Percentiles rank a stretch among this genome's conserved stretches.
Evolutionary conservation across 148 eudicot species (phyloP).

Genomic region (Nepenthes gracilis): DNA sequence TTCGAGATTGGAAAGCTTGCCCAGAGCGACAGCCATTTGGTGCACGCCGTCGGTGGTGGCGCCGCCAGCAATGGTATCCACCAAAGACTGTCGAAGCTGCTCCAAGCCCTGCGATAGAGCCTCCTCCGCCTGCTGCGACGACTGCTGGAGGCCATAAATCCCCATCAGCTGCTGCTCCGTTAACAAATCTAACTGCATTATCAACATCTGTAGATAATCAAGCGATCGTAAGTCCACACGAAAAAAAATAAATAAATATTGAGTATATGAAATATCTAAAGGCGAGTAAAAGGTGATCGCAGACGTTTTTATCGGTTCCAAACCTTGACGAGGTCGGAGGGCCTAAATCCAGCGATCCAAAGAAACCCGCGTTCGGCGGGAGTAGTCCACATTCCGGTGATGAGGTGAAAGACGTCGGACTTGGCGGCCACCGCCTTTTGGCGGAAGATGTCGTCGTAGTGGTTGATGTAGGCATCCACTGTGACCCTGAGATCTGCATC

Average conservation of each 20-base stretch:
- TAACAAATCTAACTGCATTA: conserved; percentile 60
- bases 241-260: too few species aligned
- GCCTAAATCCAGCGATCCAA: conserved; percentile 98
- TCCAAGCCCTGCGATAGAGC: conserved; percentile 83
- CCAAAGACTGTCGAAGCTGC: conserved; percentile 71
- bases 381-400: conserved; percentile 87
- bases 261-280: too few species aligned
- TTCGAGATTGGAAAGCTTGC: conserved; percentile 86
- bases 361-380: conserved; percentile 98
- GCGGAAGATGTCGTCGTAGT: conserved; percentile 75
- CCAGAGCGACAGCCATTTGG: conserved; percentile 85
- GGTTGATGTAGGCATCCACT: conserved; percentile 72
- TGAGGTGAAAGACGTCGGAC: conserved; percentile 79
- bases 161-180: conserved; percentile 85
- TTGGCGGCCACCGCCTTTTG: conserved; percentile 72
- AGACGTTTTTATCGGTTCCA: too few species aligned
- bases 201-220: conserved; percentile 44
- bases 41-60: conserved; percentile 71
- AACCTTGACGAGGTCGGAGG: conserved; percentile 97
- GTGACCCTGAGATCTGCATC: conserved; percentile 61
- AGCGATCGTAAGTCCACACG: neutral
- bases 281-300: too few species aligned
- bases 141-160: conserved; percentile 72
- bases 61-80: conserved; percentile 57
- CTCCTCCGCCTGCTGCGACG: conserved; percentile 88